Conservation (phyloP, 805 yeast genomes). For the Ascoidea asiatica region DNA sequence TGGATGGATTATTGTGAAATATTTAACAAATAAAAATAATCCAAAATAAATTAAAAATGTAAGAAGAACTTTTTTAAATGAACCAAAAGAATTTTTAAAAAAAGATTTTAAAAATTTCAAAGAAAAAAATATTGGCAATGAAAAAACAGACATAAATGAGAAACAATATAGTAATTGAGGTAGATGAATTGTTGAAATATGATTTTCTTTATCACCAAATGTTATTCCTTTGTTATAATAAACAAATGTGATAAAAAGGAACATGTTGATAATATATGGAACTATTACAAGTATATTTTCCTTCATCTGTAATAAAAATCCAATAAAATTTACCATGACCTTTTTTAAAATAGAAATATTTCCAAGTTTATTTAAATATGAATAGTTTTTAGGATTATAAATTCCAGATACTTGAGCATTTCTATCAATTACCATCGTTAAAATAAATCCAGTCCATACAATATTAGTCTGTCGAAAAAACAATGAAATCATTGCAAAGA, state of each 20-base stretch:
- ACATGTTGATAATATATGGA: slow-evolving; percentile 42
- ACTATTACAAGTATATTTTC: slow-evolving; percentile 13
- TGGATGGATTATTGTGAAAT: slow-evolving; percentile 72
- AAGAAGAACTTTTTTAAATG: slow-evolving; percentile 6
- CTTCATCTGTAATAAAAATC: slow-evolving; percentile 9
- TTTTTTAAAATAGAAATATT: too few species aligned
- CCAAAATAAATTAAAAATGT: slow-evolving; percentile 11
- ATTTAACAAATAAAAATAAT: slow-evolving; percentile 38
- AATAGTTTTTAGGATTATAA: slow-evolving; percentile 19
- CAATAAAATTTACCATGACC: slow-evolving; percentile 6
- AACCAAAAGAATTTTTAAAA: slow-evolving; percentile 17
- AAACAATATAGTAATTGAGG: slow-evolving; percentile 76
- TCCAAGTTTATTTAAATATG: neutral
- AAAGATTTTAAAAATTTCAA: slow-evolving; percentile 26
- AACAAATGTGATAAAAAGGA: slow-evolving; percentile 43
- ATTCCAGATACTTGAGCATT: slow-evolving; percentile 22
- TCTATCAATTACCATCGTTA: slow-evolving; percentile 40
- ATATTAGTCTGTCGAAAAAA: slow-evolving; percentile 85
- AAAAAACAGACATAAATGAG: slow-evolving; percentile 46
- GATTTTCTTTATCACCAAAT: slow-evolving; percentile 85
- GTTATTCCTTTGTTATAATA: slow-evolving; percentile 71
- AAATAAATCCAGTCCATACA: slow-evolving; percentile 62
- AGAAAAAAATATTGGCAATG: slow-evolving; percentile 65
- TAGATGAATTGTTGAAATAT: slow-evolving; percentile 52
- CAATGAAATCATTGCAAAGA: slow-evolving; percentile 49